Percentiles rank a stretch among this genome's conserved stretches.
phyloP scores from a whole-genome alignment of 202 grass and related monocot genomes.

The Hordeum pubiflorum region DNA sequence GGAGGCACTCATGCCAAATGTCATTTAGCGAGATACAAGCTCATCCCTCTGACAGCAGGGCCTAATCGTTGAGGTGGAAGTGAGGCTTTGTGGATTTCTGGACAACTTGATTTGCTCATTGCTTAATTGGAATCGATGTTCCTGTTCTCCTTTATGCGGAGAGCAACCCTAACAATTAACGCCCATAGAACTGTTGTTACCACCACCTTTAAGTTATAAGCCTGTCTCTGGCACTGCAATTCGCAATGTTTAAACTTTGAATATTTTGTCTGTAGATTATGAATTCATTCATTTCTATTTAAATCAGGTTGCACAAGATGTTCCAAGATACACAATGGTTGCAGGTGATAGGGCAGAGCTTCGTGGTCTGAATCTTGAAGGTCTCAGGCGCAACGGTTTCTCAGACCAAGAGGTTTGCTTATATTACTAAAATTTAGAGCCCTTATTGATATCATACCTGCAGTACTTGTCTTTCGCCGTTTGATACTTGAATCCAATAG shows the following conservation, averaged over 20 bases:
- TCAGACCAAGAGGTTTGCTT: constrained; percentile 55
- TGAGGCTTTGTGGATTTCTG: not conserved
- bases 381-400: constrained; percentile 69
- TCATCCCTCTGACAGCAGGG: not conserved
- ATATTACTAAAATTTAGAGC: not conserved
- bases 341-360: constrained; percentile 85
- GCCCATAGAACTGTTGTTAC: not conserved
- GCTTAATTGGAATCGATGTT: not conserved
- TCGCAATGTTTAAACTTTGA: not conserved
- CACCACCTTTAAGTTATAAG: not conserved
- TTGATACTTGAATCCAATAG: not conserved
- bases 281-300: constrained; percentile 14
- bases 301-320: constrained; percentile 76
- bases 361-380: constrained; percentile 81
- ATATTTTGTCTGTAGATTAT: not conserved
- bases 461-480: not conserved
- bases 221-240: not conserved
- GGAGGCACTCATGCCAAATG: not conserved
- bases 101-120: not conserved
- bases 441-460: not conserved
- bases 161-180: not conserved
- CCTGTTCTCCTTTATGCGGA: not conserved
- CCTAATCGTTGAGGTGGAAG: not conserved
- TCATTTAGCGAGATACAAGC: not conserved
- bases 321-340: constrained; percentile 93